Percentiles rank a stretch among this genome's conserved stretches.
These are phyloP conservation scores for Pseudogymnoascus destructans DNA, from an alignment of 2,329 filamentous ascomycete genomes.

Conservation along the genomic window DNA sequence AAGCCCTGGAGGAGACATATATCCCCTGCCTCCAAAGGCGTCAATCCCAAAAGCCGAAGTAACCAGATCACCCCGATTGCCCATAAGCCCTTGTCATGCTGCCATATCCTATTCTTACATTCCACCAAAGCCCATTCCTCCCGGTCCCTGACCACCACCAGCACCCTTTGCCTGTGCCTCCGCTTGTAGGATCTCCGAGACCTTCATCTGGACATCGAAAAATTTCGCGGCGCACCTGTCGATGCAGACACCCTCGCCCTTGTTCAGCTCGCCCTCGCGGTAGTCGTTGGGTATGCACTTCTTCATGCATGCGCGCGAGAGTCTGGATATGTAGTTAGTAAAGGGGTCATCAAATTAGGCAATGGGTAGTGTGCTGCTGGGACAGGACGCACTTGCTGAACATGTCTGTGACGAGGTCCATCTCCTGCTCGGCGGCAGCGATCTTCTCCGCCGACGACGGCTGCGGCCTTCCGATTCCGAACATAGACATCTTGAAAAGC, in stretches of 20 bases:
- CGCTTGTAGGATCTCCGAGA: conserved; percentile 90
- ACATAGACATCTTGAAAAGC: conserved; percentile 50
- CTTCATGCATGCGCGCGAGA: conserved; percentile 77
- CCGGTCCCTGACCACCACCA: conserved; percentile 34
- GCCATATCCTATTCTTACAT: conserved; percentile 25
- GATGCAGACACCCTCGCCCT: conserved; percentile 95
- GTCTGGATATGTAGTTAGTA: conserved; percentile 35
- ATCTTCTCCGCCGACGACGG: conserved; percentile 95
- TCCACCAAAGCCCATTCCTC: conserved; percentile 35
- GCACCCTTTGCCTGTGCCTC: conserved; percentile 59
- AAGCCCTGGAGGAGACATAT: not conserved
- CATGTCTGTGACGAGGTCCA: conserved; percentile 96
- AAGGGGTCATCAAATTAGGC: not conserved
- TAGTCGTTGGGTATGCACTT: conserved; percentile 92
- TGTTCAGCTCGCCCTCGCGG: conserved; percentile 93
- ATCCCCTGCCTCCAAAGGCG: not conserved
- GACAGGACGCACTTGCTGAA: conserved; percentile 67
- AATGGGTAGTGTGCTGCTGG: conserved; percentile 11
- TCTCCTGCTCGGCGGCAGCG: conserved; percentile 87
- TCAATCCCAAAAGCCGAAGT: not conserved
- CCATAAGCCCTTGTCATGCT: not conserved
- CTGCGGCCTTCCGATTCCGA: conserved; percentile 63
- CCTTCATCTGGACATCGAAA: conserved; percentile 97
- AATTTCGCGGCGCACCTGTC: conserved; percentile 97
- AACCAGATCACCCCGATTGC: conserved; percentile 1